These are phyloP conservation scores for Luvunga scandens DNA, from an alignment of 345 rosid species.

Conservation along the genomic window DNA sequence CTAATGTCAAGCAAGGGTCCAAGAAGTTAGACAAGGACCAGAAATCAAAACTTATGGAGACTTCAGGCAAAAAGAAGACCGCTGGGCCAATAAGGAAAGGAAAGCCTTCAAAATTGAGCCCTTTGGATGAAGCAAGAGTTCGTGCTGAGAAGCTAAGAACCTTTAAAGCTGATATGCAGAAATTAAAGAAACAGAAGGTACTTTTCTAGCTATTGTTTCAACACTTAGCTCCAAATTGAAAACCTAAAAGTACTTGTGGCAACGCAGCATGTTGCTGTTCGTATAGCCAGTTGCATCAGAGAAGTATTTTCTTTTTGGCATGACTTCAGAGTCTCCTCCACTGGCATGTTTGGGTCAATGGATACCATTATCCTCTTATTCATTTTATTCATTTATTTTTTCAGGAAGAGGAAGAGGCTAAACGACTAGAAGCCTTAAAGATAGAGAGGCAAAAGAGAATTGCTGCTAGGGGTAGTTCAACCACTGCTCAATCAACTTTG, in stretches of 20 bases:
- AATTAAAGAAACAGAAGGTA: slow-evolving; percentile 94
- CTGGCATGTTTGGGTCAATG: slow-evolving; percentile 1
- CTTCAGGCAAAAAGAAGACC: slow-evolving; percentile 59
- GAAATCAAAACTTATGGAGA: slow-evolving; percentile 50
- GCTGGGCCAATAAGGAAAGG: slow-evolving; percentile 78
- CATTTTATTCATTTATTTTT: slow-evolving; percentile 13
- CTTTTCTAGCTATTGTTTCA: slow-evolving; percentile 9
- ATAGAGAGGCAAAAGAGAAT: slow-evolving; percentile 87
- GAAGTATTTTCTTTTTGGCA: not conserved
- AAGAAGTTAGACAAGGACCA: slow-evolving; percentile 58
- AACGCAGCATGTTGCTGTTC: not conserved
- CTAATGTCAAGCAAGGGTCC: slow-evolving; percentile 40
- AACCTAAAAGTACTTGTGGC: not conserved
- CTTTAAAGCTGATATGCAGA: slow-evolving; percentile 93
- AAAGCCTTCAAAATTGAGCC: slow-evolving; percentile 75
- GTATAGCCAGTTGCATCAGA: slow-evolving; percentile 5
- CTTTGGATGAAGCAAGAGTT: slow-evolving; percentile 87
- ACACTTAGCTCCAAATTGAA: not conserved
- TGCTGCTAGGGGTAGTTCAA: slow-evolving; percentile 62
- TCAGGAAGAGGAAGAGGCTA: slow-evolving; percentile 79
- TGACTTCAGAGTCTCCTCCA: not conserved
- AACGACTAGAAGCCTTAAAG: slow-evolving; percentile 75
- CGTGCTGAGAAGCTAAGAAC: slow-evolving; percentile 92
- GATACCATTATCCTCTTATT: not conserved
- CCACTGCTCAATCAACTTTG: slow-evolving; percentile 40